Base-by-base conservation (phyloP, 768 basidiomycete species). In the Daedalea quercina region DNA sequence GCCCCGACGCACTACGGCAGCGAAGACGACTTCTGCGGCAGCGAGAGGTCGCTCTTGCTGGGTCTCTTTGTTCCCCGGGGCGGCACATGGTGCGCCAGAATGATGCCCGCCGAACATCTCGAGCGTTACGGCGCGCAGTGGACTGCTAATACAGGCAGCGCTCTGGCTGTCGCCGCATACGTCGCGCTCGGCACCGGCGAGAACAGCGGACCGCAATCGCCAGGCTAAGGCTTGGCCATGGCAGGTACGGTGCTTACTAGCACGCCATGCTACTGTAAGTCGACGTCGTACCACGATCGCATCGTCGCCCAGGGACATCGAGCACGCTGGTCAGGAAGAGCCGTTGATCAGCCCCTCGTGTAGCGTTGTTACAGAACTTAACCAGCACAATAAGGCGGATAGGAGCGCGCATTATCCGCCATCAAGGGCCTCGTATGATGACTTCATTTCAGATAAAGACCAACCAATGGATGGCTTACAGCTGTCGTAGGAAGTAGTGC, bases 351-450 rank as follows among this genome's bases (percentile, higher is more conserved):
- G 3, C 20, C 15, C 20, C 40, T 51, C 25, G 25, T 51, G 35
- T 22, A 19, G 51, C 28, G n/a, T 22, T 44, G 24, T 13, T 45
- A 24, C 28, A n/a, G n/a, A n/a, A n/a, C n/a, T n/a, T 41, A 7
- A 31, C 51, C 26, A 31, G 17, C 23, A 44, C 43, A 44, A 44
- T 52, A 52, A 45, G 24, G 44, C 35, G 48, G 42, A 52, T 52
- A 52, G 13, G 42, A 34, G 51, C 44, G 41, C 42, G 33, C 40
- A 41, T 52, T 52, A 52, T 52, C 51, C 24, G 40, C 13, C 42
- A 44, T 52, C 50, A 42, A 25, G 37, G 23, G 48, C 22, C n/a
- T 40, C 22, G 48, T 40, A 40, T 49, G n/a, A 49, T 23, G 24
- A 4, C 19, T 40, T 40, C 37, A 40, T 40, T 17, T 40, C 17